These are phyloP conservation scores for Blastobotrys arbuscula DNA, from an alignment of 1,139 yeast genomes.

Conservation along the genomic window DNA sequence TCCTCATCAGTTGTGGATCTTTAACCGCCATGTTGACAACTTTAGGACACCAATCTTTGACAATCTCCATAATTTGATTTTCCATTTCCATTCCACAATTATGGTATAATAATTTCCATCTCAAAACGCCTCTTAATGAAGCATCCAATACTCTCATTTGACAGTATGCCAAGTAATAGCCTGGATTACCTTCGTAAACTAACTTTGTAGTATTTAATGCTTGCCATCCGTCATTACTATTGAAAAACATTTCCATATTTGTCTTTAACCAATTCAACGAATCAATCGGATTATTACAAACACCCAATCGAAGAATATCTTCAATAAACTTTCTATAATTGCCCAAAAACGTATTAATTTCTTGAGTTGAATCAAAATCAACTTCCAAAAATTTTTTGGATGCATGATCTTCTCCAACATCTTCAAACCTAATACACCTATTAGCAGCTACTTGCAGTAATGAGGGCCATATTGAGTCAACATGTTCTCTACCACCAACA, in stretches of 20 bases:
- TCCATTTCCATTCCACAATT: constrained; percentile 50
- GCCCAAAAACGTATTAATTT: constrained; percentile 66
- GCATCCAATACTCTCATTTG: constrained; percentile 87
- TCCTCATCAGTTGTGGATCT: constrained; percentile 76
- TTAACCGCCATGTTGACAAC: constrained; percentile 67
- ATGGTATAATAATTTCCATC: constrained; percentile 93
- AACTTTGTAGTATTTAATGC: constrained; percentile 54
- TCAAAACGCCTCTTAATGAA: constrained; percentile 84
- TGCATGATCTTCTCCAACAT: constrained; percentile 57
- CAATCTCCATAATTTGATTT: constrained; percentile 50
- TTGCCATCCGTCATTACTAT: constrained; percentile 58
- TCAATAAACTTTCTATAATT: constrained; percentile 82
- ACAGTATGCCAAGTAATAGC: constrained; percentile 70
- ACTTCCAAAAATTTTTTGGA: constrained; percentile 63
- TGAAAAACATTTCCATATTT: constrained; percentile 64
- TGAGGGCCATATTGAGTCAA: constrained; percentile 52
- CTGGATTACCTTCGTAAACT: constrained; percentile 55
- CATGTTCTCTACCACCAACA: constrained; percentile 38
- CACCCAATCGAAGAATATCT: constrained; percentile 81
- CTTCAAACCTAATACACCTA: constrained; percentile 68
- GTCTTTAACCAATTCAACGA: constrained; percentile 78
- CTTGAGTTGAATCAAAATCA: constrained; percentile 87
- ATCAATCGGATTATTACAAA: constrained; percentile 79
- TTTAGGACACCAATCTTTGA: constrained; percentile 73
- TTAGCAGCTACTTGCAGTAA: constrained; percentile 73